A percentile compares a stretch with the other conserved stretches of the same genome.
Evolutionary conservation across 306 rosid genomes (phyloP).

Genomic region (Gastrolobium bilobum): DNA sequence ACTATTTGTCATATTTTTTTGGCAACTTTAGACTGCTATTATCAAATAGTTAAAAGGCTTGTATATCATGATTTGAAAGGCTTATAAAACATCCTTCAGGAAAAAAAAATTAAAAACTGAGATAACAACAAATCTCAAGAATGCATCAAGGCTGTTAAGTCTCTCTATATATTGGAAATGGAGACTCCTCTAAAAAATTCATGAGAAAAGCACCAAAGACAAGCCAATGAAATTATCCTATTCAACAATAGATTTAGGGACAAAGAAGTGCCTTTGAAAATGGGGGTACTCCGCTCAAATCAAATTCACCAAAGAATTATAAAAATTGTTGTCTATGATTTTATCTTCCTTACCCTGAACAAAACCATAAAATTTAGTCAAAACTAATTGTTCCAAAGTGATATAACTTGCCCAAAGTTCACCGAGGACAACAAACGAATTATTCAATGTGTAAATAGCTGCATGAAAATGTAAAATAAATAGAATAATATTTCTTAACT

Average conservation of each 20-base stretch:
- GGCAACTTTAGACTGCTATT: too few species aligned
- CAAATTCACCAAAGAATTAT: conserved; percentile 13
- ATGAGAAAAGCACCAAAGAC: not conserved
- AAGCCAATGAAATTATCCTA: not conserved
- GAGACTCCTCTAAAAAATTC: not conserved
- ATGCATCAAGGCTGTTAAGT: not conserved
- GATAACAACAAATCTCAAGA: conserved; percentile 4
- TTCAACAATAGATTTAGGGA: not conserved
- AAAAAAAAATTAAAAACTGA: not conserved
- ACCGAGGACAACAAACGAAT: not conserved
- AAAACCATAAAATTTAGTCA: not conserved
- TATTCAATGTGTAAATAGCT: not conserved
- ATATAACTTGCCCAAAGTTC: not conserved
- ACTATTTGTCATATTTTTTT: too few species aligned
- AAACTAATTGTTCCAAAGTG: not conserved
- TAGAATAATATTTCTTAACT: not conserved
- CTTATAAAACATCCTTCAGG: conserved; percentile 5
- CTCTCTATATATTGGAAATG: not conserved
- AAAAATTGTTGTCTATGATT: not conserved
- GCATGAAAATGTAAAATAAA: not conserved
- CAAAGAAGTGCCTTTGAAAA: conserved; percentile 21
- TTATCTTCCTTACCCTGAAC: conserved; percentile 12
- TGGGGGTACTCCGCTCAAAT: conserved; percentile 1
- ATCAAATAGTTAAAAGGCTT: too few species aligned
- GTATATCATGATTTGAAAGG: too few species aligned